phyloP scores from a whole-genome alignment of 306 rosid species.

The Vigna nakashimae region DNA sequence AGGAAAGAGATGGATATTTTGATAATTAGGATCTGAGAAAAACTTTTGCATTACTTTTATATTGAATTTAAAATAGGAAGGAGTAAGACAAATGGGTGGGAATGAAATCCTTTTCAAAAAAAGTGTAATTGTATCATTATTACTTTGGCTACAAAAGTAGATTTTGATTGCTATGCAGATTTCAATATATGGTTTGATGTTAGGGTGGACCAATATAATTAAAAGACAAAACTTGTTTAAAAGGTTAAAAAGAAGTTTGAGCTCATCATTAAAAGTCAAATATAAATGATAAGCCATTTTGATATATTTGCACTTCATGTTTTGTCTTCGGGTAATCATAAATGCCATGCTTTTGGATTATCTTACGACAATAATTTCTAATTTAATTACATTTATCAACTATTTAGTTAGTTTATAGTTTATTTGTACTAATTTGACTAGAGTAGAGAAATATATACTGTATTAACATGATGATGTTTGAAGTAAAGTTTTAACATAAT shows the following conservation, averaged over 20 bases:
- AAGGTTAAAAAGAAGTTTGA: slow-evolving; percentile 38
- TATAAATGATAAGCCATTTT: slow-evolving; percentile 50
- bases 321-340: slow-evolving; percentile 42
- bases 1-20: background rate
- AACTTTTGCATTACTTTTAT: background rate
- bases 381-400: background rate
- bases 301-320: slow-evolving; percentile 44
- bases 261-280: slow-evolving; percentile 52
- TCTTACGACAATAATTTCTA: slow-evolving; percentile 35
- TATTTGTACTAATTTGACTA: too few relatives aligned
- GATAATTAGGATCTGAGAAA: background rate
- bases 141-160: slow-evolving; percentile 41
- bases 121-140: slow-evolving; percentile 34
- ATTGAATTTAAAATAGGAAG: slow-evolving; percentile 3
- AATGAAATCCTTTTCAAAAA: slow-evolving; percentile 3
- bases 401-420: too few relatives aligned
- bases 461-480: too few relatives aligned
- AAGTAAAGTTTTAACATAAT: too few relatives aligned
- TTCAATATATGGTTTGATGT: slow-evolving; percentile 46
- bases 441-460: too few relatives aligned
- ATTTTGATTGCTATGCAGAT: slow-evolving; percentile 44
- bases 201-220: slow-evolving; percentile 37
- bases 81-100: background rate
- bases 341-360: slow-evolving; percentile 30
- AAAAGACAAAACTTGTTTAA: slow-evolving; percentile 42